Percentiles rank a stretch among this genome's conserved stretches.
phyloP scores from a whole-genome alignment of 768 basidiomycete species.

The Asterophora parasitica region DNA sequence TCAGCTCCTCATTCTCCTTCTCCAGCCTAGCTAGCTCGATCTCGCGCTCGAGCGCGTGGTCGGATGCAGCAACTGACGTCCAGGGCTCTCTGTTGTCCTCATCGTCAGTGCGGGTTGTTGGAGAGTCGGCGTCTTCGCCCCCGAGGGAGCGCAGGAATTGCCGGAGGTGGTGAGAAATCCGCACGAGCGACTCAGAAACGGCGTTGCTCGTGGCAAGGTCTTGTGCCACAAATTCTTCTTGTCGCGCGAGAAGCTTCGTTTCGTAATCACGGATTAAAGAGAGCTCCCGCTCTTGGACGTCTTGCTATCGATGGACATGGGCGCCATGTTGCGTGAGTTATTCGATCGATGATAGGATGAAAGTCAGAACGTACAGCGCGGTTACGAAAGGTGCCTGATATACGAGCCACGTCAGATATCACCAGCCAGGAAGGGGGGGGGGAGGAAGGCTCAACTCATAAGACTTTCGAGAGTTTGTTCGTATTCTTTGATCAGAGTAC shows the following conservation, averaged over 20 bases:
- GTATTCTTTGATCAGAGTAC: conserved; percentile 88
- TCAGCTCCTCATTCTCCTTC: conserved; percentile 80
- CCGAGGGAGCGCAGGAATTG: conserved; percentile 61
- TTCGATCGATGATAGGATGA: neutral
- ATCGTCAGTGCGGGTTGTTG: conserved; percentile 20
- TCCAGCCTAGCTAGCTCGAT: conserved; percentile 85
- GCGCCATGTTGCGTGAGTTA: conserved; percentile 10
- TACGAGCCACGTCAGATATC: conserved; percentile 4
- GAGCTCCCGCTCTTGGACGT: conserved; percentile 90
- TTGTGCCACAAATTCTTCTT: conserved; percentile 59
- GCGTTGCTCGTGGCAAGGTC: conserved; percentile 60
- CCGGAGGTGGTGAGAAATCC: conserved; percentile 66
- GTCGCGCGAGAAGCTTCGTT: conserved; percentile 68
- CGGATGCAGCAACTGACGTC: conserved; percentile 38
- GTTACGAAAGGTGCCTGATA: conserved; percentile 64
- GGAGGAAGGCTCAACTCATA: conserved; percentile 54
- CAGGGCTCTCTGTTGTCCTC: conserved; percentile 39
- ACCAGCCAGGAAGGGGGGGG: neutral
- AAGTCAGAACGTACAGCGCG: conserved; percentile 65
- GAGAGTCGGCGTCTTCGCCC: conserved; percentile 52
- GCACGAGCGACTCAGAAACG: conserved; percentile 62
- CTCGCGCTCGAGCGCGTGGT: conserved; percentile 85
- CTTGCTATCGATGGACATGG: conserved; percentile 49
- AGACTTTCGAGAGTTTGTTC: conserved; percentile 93
- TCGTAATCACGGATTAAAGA: conserved; percentile 90